Evolutionary conservation across 305 asterid species (phyloP).

Genomic region (Fraxinus greggii): DNA sequence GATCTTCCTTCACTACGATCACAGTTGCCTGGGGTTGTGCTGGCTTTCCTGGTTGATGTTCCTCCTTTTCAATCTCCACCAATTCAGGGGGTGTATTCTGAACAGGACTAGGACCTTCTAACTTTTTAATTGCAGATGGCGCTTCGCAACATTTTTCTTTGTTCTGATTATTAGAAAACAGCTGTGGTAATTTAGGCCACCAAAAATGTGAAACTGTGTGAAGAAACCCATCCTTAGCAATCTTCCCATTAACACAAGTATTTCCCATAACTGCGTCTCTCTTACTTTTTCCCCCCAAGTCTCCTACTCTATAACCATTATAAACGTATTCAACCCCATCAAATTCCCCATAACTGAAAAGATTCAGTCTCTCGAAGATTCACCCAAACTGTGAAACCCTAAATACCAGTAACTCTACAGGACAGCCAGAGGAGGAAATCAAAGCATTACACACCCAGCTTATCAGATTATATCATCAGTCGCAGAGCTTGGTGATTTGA

Average conservation of each 20-base stretch:
- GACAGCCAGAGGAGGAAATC: neutral
- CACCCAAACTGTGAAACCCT: constrained; percentile 5
- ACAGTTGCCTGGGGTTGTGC: constrained; percentile 17
- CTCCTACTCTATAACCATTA: neutral
- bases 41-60: constrained; percentile 13
- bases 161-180: constrained; percentile 20
- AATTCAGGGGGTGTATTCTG: constrained; percentile 38
- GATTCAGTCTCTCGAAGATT: neutral
- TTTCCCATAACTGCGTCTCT: constrained; percentile 43
- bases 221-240: constrained; percentile 30
- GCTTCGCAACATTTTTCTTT: constrained; percentile 6
- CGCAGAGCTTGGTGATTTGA: neutral
- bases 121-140: constrained; percentile 13
- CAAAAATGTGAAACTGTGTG: constrained; percentile 32
- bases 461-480: neutral
- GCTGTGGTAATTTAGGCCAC: constrained; percentile 31
- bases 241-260: constrained; percentile 37
- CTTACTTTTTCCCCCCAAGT: neutral
- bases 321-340: constrained; percentile 2
- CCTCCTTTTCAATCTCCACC: constrained; percentile 33
- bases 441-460: neutral
- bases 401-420: neutral
- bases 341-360: neutral
- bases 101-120: constrained; percentile 10
- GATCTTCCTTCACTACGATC: constrained; percentile 26